Base-by-base conservation (phyloP, 2,329 filamentous ascomycete species). In the Pseudocercospora vitis region DNA sequence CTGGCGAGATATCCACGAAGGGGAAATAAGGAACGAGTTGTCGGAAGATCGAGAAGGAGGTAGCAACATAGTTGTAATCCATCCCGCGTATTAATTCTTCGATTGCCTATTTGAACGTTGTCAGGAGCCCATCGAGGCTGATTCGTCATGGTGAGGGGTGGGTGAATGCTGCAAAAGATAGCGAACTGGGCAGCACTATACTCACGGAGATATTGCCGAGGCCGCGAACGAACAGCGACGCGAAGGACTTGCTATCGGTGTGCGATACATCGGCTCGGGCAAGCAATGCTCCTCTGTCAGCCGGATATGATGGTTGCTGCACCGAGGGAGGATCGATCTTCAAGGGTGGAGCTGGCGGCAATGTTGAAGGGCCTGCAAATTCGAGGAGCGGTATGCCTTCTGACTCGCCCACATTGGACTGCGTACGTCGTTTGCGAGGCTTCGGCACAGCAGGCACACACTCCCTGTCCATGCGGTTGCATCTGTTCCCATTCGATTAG, bases 361-460 rank as follows among this genome's bases (percentile, higher is more conserved):
- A 16, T 39, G 48, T 33, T 6, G 54, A 59, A 9, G 54, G 49
- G 7, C 46, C 54, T 32, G 54, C 57, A 44, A 63, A 60, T 11
- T 63, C 56, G 16, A 59, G 44, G 18, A 63, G 45, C 11, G 59
- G 56, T 40, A 59, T 53, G 16, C 59, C 57, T 50, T 60, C 55
- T 7, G 52, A 53, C 33, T 61, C 60, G 29, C 56, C 53, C 4
- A 60, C 51, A 14, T 55, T 56, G 35, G 58, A 59, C 39, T 56
- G 55, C 31, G 58, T 59, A 21, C 59, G 54, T 28, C 63, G 58
- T 45, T 65, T 65, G n/a, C 64, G 56, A 42, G 62, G 56, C 50
- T 64, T 65, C 12, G 63, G 64, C 16, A 66, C 52, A 6, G 60
- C 56, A 42, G 63, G 59, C 19, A 60, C 44, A 42, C 65, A 67